Conservation (phyloP, 2,329 filamentous ascomycete species). For the Cercospora berteroae region DNA sequence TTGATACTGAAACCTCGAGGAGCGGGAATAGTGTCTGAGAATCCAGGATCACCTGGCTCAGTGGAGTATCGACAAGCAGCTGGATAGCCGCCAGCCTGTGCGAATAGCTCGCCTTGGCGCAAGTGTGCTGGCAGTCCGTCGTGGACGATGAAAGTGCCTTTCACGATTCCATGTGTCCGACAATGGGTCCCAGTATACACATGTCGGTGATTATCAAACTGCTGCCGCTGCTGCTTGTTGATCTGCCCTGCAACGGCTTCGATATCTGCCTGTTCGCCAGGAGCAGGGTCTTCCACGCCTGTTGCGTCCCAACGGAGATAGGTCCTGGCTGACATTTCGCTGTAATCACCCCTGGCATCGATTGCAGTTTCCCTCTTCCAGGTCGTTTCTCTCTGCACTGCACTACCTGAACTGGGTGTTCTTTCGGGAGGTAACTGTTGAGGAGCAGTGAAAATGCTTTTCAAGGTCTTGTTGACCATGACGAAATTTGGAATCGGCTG, state of each 20-base stretch:
- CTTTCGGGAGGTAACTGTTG: constrained; percentile 1
- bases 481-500: background rate
- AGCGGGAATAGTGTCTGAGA: constrained; percentile 46
- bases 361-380: background rate
- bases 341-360: background rate
- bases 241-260: constrained; percentile 48
- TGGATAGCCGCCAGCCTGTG: constrained; percentile 31
- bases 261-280: constrained; percentile 46
- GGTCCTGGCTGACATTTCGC: constrained; percentile 13
- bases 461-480: constrained; percentile 20
- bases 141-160: constrained; percentile 47
- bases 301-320: constrained; percentile 22
- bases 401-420: background rate
- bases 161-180: constrained; percentile 50
- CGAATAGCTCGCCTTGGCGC: constrained; percentile 44
- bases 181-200: constrained; percentile 46
- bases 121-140: constrained; percentile 46
- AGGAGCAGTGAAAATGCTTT: constrained; percentile 22
- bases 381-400: background rate
- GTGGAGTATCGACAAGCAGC: constrained; percentile 41
- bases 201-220: constrained; percentile 45
- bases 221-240: constrained; percentile 47
- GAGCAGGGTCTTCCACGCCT: constrained; percentile 43
- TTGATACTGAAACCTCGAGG: constrained; percentile 52
- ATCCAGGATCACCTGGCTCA: constrained; percentile 37